A percentile compares a stretch with the other conserved stretches of the same genome.
These are phyloP conservation scores for Eucalyptus regnans DNA, from an alignment of 345 rosid genomes.

Conservation along the genomic window DNA sequence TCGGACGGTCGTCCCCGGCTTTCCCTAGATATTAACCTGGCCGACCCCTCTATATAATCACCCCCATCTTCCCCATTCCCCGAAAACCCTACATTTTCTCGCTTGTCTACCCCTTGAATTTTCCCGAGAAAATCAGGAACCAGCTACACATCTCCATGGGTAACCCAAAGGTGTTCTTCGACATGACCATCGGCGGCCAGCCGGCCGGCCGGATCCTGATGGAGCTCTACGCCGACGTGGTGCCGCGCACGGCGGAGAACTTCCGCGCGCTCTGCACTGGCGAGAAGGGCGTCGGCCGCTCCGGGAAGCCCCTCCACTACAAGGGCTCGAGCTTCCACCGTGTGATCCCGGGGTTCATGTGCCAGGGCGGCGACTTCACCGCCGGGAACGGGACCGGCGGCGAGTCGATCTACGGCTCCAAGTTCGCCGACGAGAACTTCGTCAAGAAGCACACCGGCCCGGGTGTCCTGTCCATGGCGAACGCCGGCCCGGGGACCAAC, in stretches of 20 bases:
- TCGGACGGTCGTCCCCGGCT: neutral
- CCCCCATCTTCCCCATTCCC: neutral
- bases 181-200: slow-evolving; percentile 16
- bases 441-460: slow-evolving; percentile 28
- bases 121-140: neutral
- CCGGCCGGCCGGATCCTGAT: slow-evolving; percentile 21
- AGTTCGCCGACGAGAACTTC: slow-evolving; percentile 40
- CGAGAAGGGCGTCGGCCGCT: slow-evolving; percentile 22
- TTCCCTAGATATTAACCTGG: neutral
- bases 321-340: slow-evolving; percentile 34
- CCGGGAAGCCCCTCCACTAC: slow-evolving; percentile 38
- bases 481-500: slow-evolving; percentile 26
- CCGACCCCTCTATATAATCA: neutral
- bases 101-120: neutral
- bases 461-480: slow-evolving; percentile 34
- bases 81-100: neutral
- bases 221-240: slow-evolving; percentile 28
- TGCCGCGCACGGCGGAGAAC: slow-evolving; percentile 35
- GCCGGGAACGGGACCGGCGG: slow-evolving; percentile 39
- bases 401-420: slow-evolving; percentile 31
- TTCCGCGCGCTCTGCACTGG: slow-evolving; percentile 42
- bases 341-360: slow-evolving; percentile 39
- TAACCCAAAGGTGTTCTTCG: slow-evolving; percentile 26
- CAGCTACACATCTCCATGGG: neutral
- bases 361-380: slow-evolving; percentile 47